phyloP scores from a whole-genome alignment of 2,329 filamentous ascomycete genomes.

The Cryphonectria japonica region DNA sequence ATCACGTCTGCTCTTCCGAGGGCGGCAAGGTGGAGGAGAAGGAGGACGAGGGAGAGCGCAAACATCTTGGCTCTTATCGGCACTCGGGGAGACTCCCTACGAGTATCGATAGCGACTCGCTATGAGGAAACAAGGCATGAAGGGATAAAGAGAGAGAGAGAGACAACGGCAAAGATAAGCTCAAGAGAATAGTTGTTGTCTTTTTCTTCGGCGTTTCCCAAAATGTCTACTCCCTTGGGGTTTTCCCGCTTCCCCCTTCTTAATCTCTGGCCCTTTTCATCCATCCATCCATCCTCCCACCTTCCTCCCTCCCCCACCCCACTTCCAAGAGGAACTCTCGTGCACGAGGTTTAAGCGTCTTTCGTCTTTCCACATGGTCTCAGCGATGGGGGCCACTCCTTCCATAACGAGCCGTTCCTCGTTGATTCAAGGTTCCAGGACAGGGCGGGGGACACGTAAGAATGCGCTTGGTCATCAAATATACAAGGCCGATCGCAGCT shows the following conservation, averaged over 20 bases:
- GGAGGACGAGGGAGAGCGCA: not conserved
- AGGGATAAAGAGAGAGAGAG: not conserved
- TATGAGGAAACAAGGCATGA: not conserved
- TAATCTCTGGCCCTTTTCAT: no score
- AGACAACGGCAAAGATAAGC: not conserved
- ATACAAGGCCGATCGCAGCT: slow-evolving; percentile 1
- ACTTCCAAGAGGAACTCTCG: not conserved
- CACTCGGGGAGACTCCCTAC: not conserved
- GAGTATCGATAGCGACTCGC: not conserved
- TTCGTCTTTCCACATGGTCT: not conserved
- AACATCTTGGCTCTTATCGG: slow-evolving; percentile 2
- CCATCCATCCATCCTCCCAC: no score
- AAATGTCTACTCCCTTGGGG: not conserved
- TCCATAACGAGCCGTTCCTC: slow-evolving; percentile 2
- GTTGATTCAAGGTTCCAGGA: slow-evolving; percentile 2
- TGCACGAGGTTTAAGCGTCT: not conserved
- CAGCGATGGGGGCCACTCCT: not conserved
- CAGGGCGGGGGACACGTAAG: slow-evolving; percentile 1
- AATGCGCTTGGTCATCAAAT: not conserved
- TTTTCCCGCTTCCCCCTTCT: not conserved
- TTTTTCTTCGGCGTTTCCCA: not conserved
- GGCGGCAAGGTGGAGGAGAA: not conserved
- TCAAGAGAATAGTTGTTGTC: not conserved
- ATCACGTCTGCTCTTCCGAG: slow-evolving; percentile 3
- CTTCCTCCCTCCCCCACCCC: not conserved